Evolutionary conservation across 2,329 filamentous ascomycete species (phyloP).

Genomic region (Hypoxylon rubiginosum): DNA sequence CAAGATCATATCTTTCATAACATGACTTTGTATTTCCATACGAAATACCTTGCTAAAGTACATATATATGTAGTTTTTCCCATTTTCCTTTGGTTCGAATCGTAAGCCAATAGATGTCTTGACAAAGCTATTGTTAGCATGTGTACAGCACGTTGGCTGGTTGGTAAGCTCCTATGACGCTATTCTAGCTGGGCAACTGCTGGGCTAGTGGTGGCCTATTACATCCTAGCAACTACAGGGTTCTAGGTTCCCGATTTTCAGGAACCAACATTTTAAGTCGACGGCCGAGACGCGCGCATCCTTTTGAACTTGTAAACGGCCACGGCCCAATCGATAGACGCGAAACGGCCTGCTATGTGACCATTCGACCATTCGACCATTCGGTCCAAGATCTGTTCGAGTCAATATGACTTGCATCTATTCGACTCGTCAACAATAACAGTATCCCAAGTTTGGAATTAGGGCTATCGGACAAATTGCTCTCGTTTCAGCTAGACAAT

Average conservation of each 20-base stretch:
- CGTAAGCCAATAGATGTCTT: no score
- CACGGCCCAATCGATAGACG: slow-evolving; percentile 31
- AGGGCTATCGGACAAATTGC: slow-evolving; percentile 22
- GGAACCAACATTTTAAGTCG: slow-evolving; percentile 35
- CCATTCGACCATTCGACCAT: no score
- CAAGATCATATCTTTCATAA: not conserved
- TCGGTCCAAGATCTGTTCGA: slow-evolving; percentile 25
- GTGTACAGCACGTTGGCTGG: not conserved
- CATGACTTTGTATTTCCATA: not conserved
- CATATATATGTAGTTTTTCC: not conserved
- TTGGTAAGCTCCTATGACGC: not conserved
- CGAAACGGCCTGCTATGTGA: slow-evolving; percentile 34
- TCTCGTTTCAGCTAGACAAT: slow-evolving; percentile 33
- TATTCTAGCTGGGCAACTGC: not conserved
- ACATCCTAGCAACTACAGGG: not conserved
- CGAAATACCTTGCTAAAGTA: no score
- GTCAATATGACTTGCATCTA: slow-evolving; percentile 10
- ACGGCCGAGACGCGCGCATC: slow-evolving; percentile 34
- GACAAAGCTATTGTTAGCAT: not conserved
- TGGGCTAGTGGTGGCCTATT: not conserved
- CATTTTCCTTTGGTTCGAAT: no score
- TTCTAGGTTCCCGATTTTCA: slow-evolving; percentile 35
- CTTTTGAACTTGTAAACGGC: slow-evolving; percentile 17
- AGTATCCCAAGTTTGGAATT: slow-evolving; percentile 3
- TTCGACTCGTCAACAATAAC: slow-evolving; percentile 15